Evolutionary conservation across 768 basidiomycete genomes (phyloP), one percentile per base, ranked within the genome.

Genomic region (Leccinum incarnatum): DNA sequence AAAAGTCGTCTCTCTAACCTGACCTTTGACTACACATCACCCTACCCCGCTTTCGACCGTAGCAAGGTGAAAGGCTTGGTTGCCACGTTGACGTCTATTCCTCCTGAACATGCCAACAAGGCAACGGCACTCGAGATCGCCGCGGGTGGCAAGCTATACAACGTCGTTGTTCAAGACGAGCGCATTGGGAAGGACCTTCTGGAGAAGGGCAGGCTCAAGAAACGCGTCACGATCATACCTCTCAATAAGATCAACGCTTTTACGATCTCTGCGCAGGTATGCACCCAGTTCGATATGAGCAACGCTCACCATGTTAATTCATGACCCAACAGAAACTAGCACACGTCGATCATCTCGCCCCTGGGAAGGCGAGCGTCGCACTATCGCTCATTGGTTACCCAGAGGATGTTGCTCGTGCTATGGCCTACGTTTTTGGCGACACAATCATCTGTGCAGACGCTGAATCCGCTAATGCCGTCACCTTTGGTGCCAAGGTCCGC

Each of bases 81-180:
- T 15, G 96, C 91, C 0, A 85, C 85, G n/a, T 80, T 98, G n/a
- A 85, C 98, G 64, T 79, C 83, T 0, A 82, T 99, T 1, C 80
- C 85, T 36, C 75, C 81, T 15, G 77, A 81, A 46, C 84, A 96
- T 70, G 86, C 85, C 69, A 77, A 87, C 67, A 89, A 90, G 57
- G 84, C 94, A 2, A 94, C 92, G 0, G 97, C 97, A 2, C 80
- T 98, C 4, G 97, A 99, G 73, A 88, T 98, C 61, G 86, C 91
- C 17, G 95, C 95, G 0, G 95, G 95, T 0, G 87, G 84, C 1
- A 90, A 89, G 63, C 78, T 99, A 9, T 97, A 90, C 75, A 93
- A 98, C 62, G 93, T 98, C 37, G 90, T 98, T 27, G 91, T 98
- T 8, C 87, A 95, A 63, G 87, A 96, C 68, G 95, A 98, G 74